phyloP scores from a whole-genome alignment of 2,329 filamentous ascomycete genomes.

The Sodiomyces alkalinus region DNA sequence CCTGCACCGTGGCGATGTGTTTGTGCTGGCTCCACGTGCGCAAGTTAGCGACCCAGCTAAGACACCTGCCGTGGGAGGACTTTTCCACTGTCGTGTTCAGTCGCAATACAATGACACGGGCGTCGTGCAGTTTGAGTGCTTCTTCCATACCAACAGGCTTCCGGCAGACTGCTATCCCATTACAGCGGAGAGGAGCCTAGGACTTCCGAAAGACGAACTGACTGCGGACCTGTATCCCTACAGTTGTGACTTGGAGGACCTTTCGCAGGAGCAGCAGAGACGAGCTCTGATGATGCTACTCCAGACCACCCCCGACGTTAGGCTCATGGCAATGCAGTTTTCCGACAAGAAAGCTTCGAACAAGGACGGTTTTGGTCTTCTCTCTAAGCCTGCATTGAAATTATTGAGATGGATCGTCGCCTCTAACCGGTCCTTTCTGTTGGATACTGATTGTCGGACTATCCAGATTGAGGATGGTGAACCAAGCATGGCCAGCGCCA shows the following conservation, averaged over 20 bases:
- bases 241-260: slow-evolving; percentile 40
- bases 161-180: too few relatives aligned
- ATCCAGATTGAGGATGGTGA: not conserved
- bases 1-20: too few relatives aligned
- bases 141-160: too few relatives aligned
- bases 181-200: too few relatives aligned
- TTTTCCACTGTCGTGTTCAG: too few relatives aligned
- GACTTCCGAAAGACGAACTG: too few relatives aligned
- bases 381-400: slow-evolving; percentile 51
- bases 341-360: slow-evolving; percentile 18
- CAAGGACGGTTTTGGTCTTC: slow-evolving; percentile 30
- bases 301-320: slow-evolving; percentile 44
- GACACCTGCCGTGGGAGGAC: too few relatives aligned
- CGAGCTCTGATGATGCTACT: slow-evolving; percentile 36
- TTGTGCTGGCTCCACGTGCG: too few relatives aligned
- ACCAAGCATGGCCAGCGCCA: not conserved
- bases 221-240: slow-evolving; percentile 34
- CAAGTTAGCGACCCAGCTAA: too few relatives aligned
- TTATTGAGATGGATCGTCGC: slow-evolving; percentile 79
- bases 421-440: slow-evolving; percentile 75
- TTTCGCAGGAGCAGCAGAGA: slow-evolving; percentile 29
- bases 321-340: slow-evolving; percentile 38
- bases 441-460: slow-evolving; percentile 48
- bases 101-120: too few relatives aligned
- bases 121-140: too few relatives aligned